These are phyloP conservation scores for Skeletonema tropicum DNA, from an alignment of 108 stramenopile species.

Conservation along the genomic window DNA sequence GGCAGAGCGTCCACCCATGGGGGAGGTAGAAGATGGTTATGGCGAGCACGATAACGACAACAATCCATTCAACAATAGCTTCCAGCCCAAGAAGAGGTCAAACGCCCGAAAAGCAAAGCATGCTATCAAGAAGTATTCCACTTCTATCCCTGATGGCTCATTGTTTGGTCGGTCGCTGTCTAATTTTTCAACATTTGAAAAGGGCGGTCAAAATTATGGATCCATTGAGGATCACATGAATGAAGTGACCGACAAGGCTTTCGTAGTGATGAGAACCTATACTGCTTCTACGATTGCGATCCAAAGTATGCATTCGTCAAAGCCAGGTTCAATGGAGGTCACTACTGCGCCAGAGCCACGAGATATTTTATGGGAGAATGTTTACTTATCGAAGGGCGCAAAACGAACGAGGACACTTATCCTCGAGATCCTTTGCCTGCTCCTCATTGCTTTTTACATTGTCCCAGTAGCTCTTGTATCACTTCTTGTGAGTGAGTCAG, in stretches of 20 bases:
- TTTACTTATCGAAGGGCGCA: conserved; percentile 85
- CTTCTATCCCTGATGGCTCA: conserved; percentile 59
- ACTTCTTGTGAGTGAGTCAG: conserved; percentile 84
- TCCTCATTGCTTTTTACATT: conserved; percentile 84
- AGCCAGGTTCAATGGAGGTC: conserved; percentile 89
- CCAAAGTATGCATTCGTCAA: conserved; percentile 89
- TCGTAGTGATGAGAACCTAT: conserved; percentile 89
- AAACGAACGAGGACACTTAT: conserved; percentile 70
- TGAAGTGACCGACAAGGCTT: conserved; percentile 92
- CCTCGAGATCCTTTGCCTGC: conserved; percentile 76
- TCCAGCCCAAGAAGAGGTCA: not conserved
- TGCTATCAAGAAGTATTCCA: conserved; percentile 73
- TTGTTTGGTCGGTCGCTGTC: conserved; percentile 73
- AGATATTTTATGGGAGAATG: conserved; percentile 88
- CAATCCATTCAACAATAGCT: not conserved
- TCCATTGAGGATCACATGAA: conserved; percentile 87
- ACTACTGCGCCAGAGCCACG: conserved; percentile 86
- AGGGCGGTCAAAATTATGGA: conserved; percentile 31
- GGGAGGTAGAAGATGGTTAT: conserved; percentile 10
- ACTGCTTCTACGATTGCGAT: conserved; percentile 93
- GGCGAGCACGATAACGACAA: not conserved
- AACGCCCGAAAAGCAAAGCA: conserved; percentile 62
- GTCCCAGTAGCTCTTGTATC: conserved; percentile 86
- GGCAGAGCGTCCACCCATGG: conserved; percentile 27
- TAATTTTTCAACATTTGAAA: conserved; percentile 45